These are phyloP conservation scores for Berberis thunbergii DNA, from an alignment of 164 flowering plant genomes.

Conservation along the genomic window DNA sequence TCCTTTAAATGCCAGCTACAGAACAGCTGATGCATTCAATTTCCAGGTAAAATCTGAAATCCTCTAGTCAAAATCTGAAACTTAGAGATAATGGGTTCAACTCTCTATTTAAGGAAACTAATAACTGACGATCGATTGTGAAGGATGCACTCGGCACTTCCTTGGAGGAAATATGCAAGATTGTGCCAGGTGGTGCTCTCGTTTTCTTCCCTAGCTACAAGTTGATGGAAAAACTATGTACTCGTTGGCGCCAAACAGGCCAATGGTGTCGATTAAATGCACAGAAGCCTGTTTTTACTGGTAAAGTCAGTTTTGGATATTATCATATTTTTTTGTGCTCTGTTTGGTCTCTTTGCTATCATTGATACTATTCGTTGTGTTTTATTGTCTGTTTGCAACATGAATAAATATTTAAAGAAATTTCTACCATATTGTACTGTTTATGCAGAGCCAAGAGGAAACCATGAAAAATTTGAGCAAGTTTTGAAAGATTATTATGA, in stretches of 20 bases:
- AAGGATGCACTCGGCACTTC: conserved; percentile 87
- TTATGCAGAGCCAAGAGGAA: conserved; percentile 78
- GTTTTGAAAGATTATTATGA: conserved; percentile 66
- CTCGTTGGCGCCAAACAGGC: conserved; percentile 84
- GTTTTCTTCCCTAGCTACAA: conserved; percentile 97
- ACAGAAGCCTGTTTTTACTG: conserved; percentile 67
- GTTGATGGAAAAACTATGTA: conserved; percentile 74
- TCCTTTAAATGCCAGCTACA: conserved; percentile 86
- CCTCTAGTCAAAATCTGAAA: background rate
- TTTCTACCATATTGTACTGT: background rate
- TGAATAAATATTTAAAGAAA: background rate
- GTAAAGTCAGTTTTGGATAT: conserved; percentile 28
- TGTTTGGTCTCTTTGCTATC: background rate
- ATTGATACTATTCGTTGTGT: background rate
- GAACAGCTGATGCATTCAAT: conserved; percentile 67
- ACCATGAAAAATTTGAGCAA: conserved; percentile 64
- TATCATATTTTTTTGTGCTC: background rate
- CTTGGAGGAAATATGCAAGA: conserved; percentile 68
- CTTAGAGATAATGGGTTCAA: background rate
- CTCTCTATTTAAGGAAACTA: background rate
- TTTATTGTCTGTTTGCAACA: background rate
- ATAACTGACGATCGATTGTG: conserved; percentile 13
- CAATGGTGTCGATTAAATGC: conserved; percentile 79
- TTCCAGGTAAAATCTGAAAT: conserved; percentile 56
- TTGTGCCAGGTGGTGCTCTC: conserved; percentile 84